These are phyloP conservation scores for Xylaria hypoxylon DNA, from an alignment of 2,329 filamentous ascomycete genomes.

Conservation along the genomic window DNA sequence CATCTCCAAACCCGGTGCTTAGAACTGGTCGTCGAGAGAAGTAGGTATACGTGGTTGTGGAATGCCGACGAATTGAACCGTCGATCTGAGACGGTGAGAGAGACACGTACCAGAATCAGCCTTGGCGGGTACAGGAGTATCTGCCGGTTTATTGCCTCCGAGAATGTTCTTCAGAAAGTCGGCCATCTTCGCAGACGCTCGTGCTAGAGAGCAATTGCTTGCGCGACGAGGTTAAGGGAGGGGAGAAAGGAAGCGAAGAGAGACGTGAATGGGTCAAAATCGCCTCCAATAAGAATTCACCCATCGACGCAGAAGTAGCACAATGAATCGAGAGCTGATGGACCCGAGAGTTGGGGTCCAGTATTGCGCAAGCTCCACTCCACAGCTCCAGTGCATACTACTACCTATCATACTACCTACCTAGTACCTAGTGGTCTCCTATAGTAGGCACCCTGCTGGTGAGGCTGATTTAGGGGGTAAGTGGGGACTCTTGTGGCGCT, in stretches of 20 bases:
- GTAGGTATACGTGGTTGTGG: neutral
- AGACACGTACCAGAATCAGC: conserved; percentile 72
- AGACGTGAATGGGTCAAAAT: conserved; percentile 27
- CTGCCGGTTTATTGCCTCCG: conserved; percentile 72
- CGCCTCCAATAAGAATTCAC: conserved; percentile 30
- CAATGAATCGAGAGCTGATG: conserved; percentile 29
- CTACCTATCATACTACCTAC: too few relatives aligned
- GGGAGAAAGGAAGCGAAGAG: conserved; percentile 23
- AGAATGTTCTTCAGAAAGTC: conserved; percentile 75
- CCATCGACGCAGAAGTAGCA: conserved; percentile 26
- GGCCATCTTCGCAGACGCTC: conserved; percentile 60
- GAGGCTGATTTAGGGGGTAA: conserved; percentile 12
- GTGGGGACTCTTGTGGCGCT: conserved; percentile 16
- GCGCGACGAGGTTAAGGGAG: conserved; percentile 40
- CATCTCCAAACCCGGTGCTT: neutral
- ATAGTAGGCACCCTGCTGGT: neutral
- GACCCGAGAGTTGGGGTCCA: conserved; percentile 37
- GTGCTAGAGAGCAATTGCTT: conserved; percentile 38
- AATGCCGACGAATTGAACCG: neutral
- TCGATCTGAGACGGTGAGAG: conserved; percentile 3
- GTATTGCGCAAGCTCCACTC: conserved; percentile 20
- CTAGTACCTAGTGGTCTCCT: too few relatives aligned
- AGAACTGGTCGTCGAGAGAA: neutral
- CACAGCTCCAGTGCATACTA: conserved; percentile 5
- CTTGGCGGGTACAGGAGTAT: conserved; percentile 61